These are phyloP conservation scores for Hibiscus syriacus DNA, from an alignment of 345 rosid genomes.

Conservation along the genomic window DNA sequence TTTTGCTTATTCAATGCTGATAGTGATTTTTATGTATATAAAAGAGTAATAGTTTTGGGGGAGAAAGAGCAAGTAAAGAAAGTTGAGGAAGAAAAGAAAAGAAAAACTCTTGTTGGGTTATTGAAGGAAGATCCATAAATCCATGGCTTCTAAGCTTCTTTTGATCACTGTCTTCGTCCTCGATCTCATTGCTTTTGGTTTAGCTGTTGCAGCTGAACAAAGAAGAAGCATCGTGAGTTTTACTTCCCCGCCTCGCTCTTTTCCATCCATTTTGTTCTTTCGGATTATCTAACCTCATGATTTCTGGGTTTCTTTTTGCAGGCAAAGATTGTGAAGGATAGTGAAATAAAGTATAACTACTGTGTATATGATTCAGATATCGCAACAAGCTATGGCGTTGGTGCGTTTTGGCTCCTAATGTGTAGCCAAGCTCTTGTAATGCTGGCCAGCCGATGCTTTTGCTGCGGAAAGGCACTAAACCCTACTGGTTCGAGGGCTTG, in stretches of 20 bases:
- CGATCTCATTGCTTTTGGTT: conserved; percentile 80
- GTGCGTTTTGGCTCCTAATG: conserved; percentile 66
- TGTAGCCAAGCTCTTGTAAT: conserved; percentile 63
- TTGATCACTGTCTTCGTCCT: conserved; percentile 54
- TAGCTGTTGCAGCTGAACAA: conserved; percentile 94
- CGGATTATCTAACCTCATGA: no score
- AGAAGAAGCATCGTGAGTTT: conserved; percentile 83
- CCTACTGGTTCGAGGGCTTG: conserved; percentile 90
- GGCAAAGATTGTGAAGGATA: conserved; percentile 47
- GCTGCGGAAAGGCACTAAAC: conserved; percentile 74
- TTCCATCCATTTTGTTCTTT: neutral
- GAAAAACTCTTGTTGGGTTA: conserved; percentile 21
- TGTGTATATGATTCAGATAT: conserved; percentile 85
- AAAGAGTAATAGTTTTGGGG: neutral
- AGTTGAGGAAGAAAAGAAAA: neutral
- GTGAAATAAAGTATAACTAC: conserved; percentile 36
- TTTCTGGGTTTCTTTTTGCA: conserved; percentile 23
- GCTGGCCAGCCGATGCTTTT: conserved; percentile 81
- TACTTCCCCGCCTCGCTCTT: neutral
- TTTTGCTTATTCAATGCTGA: conserved; percentile 2
- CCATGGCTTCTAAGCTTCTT: no score
- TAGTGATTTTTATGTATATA: conserved; percentile 7
- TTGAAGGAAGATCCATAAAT: no score
- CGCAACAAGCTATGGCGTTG: conserved; percentile 74
- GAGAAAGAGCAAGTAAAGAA: conserved; percentile 9